These are phyloP conservation scores for Oryza longistaminata DNA, from an alignment of 176 grass and related monocot species.

Conservation along the genomic window DNA sequence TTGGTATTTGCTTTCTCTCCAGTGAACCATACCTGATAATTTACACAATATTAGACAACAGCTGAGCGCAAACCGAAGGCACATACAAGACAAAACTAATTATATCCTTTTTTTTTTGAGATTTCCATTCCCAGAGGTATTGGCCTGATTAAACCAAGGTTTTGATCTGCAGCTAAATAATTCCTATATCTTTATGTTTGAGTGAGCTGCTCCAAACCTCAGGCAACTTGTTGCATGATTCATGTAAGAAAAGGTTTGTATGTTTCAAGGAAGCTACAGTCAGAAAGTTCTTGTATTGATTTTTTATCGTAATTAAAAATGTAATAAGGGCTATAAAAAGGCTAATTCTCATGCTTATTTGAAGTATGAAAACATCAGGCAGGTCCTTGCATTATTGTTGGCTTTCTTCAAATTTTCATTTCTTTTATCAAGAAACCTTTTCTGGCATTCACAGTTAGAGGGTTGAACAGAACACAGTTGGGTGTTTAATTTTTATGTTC, in stretches of 20 bases:
- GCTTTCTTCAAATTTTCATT: not conserved
- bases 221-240: not conserved
- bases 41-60: not conserved
- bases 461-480: not conserved
- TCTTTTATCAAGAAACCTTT: not conserved
- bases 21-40: not conserved
- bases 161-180: not conserved
- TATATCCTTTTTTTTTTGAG: not conserved
- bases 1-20: not conserved
- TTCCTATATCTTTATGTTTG: not conserved
- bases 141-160: not conserved
- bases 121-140: not conserved
- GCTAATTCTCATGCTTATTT: not conserved
- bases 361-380: not conserved
- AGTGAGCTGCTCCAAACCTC: not conserved
- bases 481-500: slow-evolving; percentile 18
- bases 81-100: not conserved
- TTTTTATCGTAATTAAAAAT: not conserved
- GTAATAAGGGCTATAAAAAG: not conserved
- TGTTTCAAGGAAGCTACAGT: not conserved
- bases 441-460: not conserved
- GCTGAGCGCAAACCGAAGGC: not conserved
- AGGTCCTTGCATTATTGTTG: not conserved
- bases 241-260: not conserved
- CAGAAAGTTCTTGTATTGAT: not conserved